Percentiles rank a stretch among this genome's conserved stretches.
Evolutionary conservation across 2,329 filamentous ascomycete species (phyloP).

Genomic region (Fusarium poae): DNA sequence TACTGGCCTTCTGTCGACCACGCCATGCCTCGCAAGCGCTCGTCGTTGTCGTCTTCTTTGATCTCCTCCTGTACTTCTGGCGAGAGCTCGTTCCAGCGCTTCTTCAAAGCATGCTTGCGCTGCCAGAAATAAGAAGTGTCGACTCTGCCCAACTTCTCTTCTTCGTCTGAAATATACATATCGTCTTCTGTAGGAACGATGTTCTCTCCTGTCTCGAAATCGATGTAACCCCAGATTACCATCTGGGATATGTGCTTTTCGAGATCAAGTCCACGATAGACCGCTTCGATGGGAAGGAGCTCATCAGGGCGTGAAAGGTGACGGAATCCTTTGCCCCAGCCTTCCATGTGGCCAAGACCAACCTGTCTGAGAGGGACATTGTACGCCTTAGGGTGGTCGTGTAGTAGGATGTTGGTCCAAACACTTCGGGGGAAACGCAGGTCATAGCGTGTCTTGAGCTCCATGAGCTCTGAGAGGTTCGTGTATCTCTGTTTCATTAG

Average conservation of each 20-base stretch:
- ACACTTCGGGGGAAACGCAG: slow-evolving; percentile 57
- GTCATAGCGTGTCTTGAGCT: slow-evolving; percentile 70
- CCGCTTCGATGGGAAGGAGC: slow-evolving; percentile 68
- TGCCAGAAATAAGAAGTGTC: slow-evolving; percentile 58
- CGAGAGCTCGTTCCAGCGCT: slow-evolving; percentile 57
- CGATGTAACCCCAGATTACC: slow-evolving; percentile 72
- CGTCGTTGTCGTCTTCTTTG: slow-evolving; percentile 53
- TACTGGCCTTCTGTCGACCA: slow-evolving; percentile 49
- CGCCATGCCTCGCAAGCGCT: slow-evolving; percentile 53
- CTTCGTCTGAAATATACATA: slow-evolving; percentile 65
- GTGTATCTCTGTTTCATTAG: slow-evolving; percentile 69
- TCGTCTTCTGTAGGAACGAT: slow-evolving; percentile 64
- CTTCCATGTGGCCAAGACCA: slow-evolving; percentile 66
- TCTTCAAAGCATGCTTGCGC: slow-evolving; percentile 61
- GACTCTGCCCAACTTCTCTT: slow-evolving; percentile 51
- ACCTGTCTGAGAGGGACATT: slow-evolving; percentile 66
- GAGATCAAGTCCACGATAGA: slow-evolving; percentile 65
- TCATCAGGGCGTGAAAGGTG: slow-evolving; percentile 70
- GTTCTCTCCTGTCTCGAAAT: slow-evolving; percentile 65
- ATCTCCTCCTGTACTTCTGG: slow-evolving; percentile 56
- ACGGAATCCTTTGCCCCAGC: slow-evolving; percentile 63
- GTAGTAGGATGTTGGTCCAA: slow-evolving; percentile 38
- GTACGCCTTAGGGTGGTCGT: slow-evolving; percentile 54
- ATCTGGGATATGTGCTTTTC: slow-evolving; percentile 67
- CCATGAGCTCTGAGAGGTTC: slow-evolving; percentile 64